Evolutionary conservation across 2,329 filamentous ascomycete species (phyloP).

Genomic region (Diaporthe australafricana): DNA sequence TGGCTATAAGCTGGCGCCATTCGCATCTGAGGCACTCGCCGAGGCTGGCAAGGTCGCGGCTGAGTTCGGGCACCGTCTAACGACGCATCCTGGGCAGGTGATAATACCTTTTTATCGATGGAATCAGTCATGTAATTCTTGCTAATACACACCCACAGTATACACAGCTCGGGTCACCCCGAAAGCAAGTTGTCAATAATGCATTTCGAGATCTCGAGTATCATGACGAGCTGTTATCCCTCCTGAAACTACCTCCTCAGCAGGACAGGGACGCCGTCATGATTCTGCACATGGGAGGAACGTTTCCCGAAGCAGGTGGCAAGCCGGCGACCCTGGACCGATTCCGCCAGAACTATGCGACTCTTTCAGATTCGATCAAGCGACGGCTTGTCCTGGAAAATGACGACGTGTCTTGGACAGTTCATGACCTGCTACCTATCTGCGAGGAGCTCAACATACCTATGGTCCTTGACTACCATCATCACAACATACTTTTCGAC

Average conservation of each 20-base stretch:
- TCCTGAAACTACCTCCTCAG: conserved; percentile 82
- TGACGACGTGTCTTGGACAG: conserved; percentile 92
- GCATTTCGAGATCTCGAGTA: conserved; percentile 87
- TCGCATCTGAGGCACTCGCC: conserved; percentile 81
- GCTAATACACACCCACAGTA: conserved; percentile 61
- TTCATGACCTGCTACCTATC: conserved; percentile 88
- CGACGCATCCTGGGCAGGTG: conserved; percentile 87
- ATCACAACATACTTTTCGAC: conserved; percentile 95
- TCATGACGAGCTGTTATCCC: conserved; percentile 84
- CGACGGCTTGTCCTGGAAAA: conserved; percentile 90
- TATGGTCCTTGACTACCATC: conserved; percentile 91
- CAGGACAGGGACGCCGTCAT: conserved; percentile 88
- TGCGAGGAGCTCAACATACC: conserved; percentile 97
- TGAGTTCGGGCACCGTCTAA: conserved; percentile 84
- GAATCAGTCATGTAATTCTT: too few relatives aligned
- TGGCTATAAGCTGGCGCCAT: conserved; percentile 86
- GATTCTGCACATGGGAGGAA: conserved; percentile 93
- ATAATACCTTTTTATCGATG: not conserved
- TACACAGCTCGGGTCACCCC: conserved; percentile 89
- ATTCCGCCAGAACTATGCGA: conserved; percentile 80
- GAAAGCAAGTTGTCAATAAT: conserved; percentile 79
- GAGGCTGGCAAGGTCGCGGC: conserved; percentile 82
- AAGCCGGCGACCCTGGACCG: conserved; percentile 82
- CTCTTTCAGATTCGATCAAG: conserved; percentile 76
- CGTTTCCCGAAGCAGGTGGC: conserved; percentile 75